phyloP scores from a whole-genome alignment of 257 asterid genomes.

The Capsicum baccatum region DNA sequence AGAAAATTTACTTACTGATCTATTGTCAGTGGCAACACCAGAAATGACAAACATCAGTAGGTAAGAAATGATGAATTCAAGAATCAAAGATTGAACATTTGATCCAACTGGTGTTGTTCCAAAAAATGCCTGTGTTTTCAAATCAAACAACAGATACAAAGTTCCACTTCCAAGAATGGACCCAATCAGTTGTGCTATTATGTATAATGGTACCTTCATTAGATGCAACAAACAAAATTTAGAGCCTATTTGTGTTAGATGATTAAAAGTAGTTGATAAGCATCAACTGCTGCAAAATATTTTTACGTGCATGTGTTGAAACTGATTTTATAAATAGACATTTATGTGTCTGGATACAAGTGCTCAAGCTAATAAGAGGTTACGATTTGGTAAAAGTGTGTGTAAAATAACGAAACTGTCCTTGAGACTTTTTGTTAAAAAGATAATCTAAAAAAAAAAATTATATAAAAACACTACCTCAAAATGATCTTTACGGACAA shows the following conservation, averaged over 20 bases:
- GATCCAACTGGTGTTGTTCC: constrained; percentile 63
- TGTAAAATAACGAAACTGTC: no score
- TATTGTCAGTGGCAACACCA: constrained; percentile 75
- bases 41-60: constrained; percentile 74
- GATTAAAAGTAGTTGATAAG: not conserved
- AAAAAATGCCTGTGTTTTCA: constrained; percentile 43
- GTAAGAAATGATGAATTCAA: constrained; percentile 60
- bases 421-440: no score
- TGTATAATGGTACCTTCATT: constrained; percentile 65
- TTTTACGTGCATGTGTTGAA: no score
- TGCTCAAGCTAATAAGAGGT: no score
- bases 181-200: constrained; percentile 58
- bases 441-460: not conserved
- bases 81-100: constrained; percentile 48
- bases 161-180: constrained; percentile 70
- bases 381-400: no score
- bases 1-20: constrained; percentile 50
- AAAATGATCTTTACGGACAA: no score
- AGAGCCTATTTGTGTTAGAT: not conserved
- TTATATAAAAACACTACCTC: not conserved
- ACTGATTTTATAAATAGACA: no score
- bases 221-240: not conserved
- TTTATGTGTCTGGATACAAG: no score
- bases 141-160: constrained; percentile 53
- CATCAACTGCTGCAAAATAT: not conserved